Evolutionary conservation across 768 basidiomycete species (phyloP).

Genomic region (Amanita rimosa): DNA sequence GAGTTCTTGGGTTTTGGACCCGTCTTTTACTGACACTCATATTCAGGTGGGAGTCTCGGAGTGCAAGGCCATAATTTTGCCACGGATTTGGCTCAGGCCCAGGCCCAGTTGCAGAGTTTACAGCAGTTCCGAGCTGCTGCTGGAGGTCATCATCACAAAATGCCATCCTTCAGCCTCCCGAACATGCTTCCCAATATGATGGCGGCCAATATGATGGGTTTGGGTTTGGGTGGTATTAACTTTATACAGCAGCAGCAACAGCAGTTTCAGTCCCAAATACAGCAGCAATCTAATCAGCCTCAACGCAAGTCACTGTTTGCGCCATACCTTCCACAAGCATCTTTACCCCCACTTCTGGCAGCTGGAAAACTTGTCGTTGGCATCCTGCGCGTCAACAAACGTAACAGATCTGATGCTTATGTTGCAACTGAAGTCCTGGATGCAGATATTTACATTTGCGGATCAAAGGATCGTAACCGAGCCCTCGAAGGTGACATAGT

Average conservation of each 20-base stretch:
- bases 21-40: slow-evolving; percentile 6
- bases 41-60: slow-evolving; percentile 65
- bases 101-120: slow-evolving; percentile 91
- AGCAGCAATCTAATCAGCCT: slow-evolving; percentile 85
- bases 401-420: slow-evolving; percentile 97
- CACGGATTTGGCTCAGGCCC: slow-evolving; percentile 90
- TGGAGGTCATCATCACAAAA: slow-evolving; percentile 91
- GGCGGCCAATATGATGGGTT: slow-evolving; percentile 94
- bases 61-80: slow-evolving; percentile 55
- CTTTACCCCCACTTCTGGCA: slow-evolving; percentile 88
- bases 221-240: slow-evolving; percentile 73
- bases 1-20: slow-evolving; percentile 19
- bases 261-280: slow-evolving; percentile 91
- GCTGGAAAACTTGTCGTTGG: slow-evolving; percentile 98
- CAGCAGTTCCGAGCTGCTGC: slow-evolving; percentile 95
- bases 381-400: slow-evolving; percentile 94
- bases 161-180: slow-evolving; percentile 96
- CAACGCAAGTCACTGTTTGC: slow-evolving; percentile 98
- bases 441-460: slow-evolving; percentile 98
- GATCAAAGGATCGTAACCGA: slow-evolving; percentile 96
- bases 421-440: slow-evolving; percentile 97
- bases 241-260: slow-evolving; percentile 89
- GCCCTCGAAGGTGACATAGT: slow-evolving; percentile 98
- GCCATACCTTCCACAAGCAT: slow-evolving; percentile 96
- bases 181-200: slow-evolving; percentile 98